Base-by-base conservation (phyloP, 1,284 basidiomycete species). In the Flammula alnicola region DNA sequence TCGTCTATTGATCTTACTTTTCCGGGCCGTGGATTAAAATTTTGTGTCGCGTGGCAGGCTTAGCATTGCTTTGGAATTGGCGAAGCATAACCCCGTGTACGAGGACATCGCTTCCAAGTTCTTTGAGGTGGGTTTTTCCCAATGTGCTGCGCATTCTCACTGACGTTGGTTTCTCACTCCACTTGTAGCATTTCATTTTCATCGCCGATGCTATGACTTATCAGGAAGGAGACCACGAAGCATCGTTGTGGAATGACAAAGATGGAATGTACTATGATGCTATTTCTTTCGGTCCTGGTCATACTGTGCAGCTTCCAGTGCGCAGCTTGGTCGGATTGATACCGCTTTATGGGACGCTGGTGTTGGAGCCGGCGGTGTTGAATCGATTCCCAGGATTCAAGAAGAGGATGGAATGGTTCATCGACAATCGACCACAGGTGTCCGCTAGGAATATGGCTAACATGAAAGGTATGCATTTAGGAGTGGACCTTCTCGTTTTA, bases 41-140 rank as follows among this genome's bases (percentile, higher is more conserved):
- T 35, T 49, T 5, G 37, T 40, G 32, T 23, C 36, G 7, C 22
- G 47, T 31, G 37, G 16, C 40, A 93, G 91, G 91, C 74, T 99
- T 66, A 96, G 91, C 70, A 98, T 99, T 70, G 95, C 96, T 0
- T 82, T 99, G 41, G 96, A 99, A 71, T 78, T 99, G 29, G 96
- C 96, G 44, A 98, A 98, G 75, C 95, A 98, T 71, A 99, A 99
- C 67, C 78, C 88, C 3, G 93, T 94, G 1, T 99, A 99, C 67
- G 96, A 99, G 73, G 96, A 99, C 68, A 99, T 99, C 57, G 96
- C 96, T n/a, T 97, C 94, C 53, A 98, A 99, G 68, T 96, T 96
- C 70, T 95, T 96, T 55, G 93, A 92, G 84, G 89, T 91, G 62
- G 47, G 72, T 63, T 29, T 11, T 11, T 22, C 42, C n/a, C 17